Conservation (phyloP, 345 rosid species). For the Mallotus nudiflorus region DNA sequence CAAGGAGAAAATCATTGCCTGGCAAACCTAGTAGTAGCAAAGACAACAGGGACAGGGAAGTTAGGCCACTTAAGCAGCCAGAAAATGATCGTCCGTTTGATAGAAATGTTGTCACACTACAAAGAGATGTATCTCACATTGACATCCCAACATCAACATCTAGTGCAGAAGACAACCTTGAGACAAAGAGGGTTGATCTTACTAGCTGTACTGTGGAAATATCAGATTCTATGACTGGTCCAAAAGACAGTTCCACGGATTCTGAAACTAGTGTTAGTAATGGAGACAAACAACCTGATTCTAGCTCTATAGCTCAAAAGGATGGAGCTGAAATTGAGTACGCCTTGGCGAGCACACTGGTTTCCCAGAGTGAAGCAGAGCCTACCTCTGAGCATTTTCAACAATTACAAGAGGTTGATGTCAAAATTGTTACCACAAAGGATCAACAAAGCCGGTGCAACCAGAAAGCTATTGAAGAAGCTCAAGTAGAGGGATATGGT, state of each 20-base stretch:
- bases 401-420: constrained; percentile 34
- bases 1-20: constrained; percentile 56
- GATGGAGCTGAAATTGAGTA: constrained; percentile 27
- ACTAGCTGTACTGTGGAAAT: constrained; percentile 45
- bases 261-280: constrained; percentile 47
- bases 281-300: constrained; percentile 44
- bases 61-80: constrained; percentile 34
- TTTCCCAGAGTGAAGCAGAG: constrained; percentile 30
- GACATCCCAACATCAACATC: constrained; percentile 49
- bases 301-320: constrained; percentile 29
- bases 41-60: constrained; percentile 41
- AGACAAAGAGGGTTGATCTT: constrained; percentile 70
- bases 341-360: constrained; percentile 21
- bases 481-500: constrained; percentile 25
- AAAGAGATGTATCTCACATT: constrained; percentile 34
- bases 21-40: constrained; percentile 42
- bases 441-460: constrained; percentile 25
- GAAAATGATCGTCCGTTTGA: constrained; percentile 37
- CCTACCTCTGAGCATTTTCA: constrained; percentile 30
- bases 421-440: constrained; percentile 24
- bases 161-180: constrained; percentile 62
- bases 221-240: constrained; percentile 44
- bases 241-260: constrained; percentile 52
- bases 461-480: constrained; percentile 34
- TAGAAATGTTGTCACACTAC: constrained; percentile 38